Base-by-base conservation (phyloP, 2,329 filamentous ascomycete genomes). In the Fusarium odoratissimum region DNA sequence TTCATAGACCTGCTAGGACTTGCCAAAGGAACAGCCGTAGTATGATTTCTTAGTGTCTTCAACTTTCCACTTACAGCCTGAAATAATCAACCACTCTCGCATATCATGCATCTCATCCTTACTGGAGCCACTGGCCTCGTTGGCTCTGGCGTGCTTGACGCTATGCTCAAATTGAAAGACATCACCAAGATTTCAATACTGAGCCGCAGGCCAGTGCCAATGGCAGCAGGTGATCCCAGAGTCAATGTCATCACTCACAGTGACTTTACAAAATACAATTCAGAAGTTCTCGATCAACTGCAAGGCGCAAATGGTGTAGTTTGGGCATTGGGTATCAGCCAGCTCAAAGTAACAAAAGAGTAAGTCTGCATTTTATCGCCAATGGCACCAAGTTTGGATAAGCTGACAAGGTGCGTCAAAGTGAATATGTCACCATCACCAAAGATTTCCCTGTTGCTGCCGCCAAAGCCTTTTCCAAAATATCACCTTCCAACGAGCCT, bases 91-190 rank as follows among this genome's bases (percentile, higher is more conserved):
- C 11, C 23, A 23, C 6, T 11, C 16, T 12, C 19, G 37, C 21
- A 28, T 3, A 35, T n/a, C 30, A 74, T 75, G 72, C 72, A 74
- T 68, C 69, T 75, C 40, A 71, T 74, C 7, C 72, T 74, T 87
- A 82, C 72, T 25, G 69, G 72, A 2, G 72, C 72, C 30, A 74
- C 72, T 4, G 72, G 72, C 41, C 65, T 74, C 4, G 59, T 74
- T 17, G 72, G 72, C 30, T 67, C 72, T 3, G 30, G 72, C 23
- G 65, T 74, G 4, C 60, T 74, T 19, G 69, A 74, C 46, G 69
- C 65, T 10, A 73, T 74, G 66, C 65, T 75, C n/a, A 75, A 73
- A 21, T 67, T 64, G 9, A 68, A 71, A 33, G 57, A 68, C 3
- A 33, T 74, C 41, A 75, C 72, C 16, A 75, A 71, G 42, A 67